Base-by-base conservation (phyloP, 1,139 yeast species). In the Hyphopichia wangnamkhiaoensis region DNA sequence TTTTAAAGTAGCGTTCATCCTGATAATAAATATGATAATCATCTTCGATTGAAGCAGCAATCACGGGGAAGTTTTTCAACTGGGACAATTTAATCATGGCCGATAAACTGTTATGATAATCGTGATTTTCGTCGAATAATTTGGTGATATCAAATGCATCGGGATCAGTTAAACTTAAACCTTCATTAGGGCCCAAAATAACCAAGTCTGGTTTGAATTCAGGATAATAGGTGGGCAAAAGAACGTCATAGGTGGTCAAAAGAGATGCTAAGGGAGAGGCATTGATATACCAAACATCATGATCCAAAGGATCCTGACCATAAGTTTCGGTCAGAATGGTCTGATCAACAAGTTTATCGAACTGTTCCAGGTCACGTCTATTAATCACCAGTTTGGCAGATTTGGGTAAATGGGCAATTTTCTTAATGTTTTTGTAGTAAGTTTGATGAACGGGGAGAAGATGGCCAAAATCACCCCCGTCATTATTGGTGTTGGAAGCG, bases 121-220 rank as follows among this genome's bases (percentile, higher is more conserved):
- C 43, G 17, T 18, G 38, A 31, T 20, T 39, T 14, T 43, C 43
- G n/a, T n/a, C n/a, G n/a, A n/a, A n/a, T n/a, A n/a, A n/a, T n/a
- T n/a, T n/a, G n/a, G n/a, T n/a, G n/a, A 20, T 10, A n/a, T 21
- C 31, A 8, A 9, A 13, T 4, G 21, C 6, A 4, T 35, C 12
- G 3, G 41, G 45, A 12, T 33, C 30, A 5, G 57, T 52, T 37
- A 51, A 46, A 7, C 50, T 44, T 15, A 49, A 44, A 7, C 68
- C 68, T 44, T 63, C 70, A 39, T 63, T 59, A 3, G 77, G 76
- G 1, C 77, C 76, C 13, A 69, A 39, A 14, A 73, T 38, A 2
- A 72, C 61, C 49, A 72, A 54, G 46, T 73, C 77, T 1, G 71
- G 64, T 3, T 49, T 43, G 40, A 63, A 57, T 9, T 54, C 52